Evolutionary conservation across 164 flowering plant species (phyloP), one percentile per base, ranked within the genome.

Genomic region (Paratinospora sagittata): DNA sequence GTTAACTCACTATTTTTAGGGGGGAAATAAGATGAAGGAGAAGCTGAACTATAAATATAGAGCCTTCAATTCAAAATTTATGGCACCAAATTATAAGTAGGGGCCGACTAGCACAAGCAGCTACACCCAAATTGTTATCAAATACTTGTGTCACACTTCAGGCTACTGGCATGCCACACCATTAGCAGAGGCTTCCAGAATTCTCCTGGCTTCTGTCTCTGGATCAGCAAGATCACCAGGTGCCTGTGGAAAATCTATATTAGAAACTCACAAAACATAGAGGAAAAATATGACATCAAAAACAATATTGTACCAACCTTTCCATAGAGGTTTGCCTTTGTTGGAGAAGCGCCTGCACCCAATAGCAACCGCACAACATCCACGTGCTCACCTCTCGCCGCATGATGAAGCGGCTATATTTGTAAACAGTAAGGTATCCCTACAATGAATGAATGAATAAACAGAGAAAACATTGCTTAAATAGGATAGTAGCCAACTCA

Each of bases 351-450:
- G 14, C 97, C 98, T 65, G 78, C 70, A 65, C 79, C 74, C 47
- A 92, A 82, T 78, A 91, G 76, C 66, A 86, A 67, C 64, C 83
- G 81, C 72, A 91, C 77, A 68, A 89, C 82, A 68, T 82, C 86
- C 33, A 72, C 77, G 63, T 91, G 94, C 68, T 88, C 95, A 63
- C 97, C 96, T 78, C 96, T 86, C 0, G 96, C 95, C 2, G 96
- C 98, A 81, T 94, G 96, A 80, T 91, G 96, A 72, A 93, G 94
- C 70, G 97, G 98, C 98, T 93, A 67, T 47, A 73, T n/a, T 61
- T 34, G 49, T n/a, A 67, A 37, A 10, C 58, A 63, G n/a, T 57
- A 16, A 74, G 45, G 6, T 26, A 23, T 34, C 16, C 1, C 27
- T 4, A 21, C 57, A n/a, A 70, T 23, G 27, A 76, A 72, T 26